Base-by-base conservation (phyloP, 306 rosid genomes). In the Luffa aegyptiaca region DNA sequence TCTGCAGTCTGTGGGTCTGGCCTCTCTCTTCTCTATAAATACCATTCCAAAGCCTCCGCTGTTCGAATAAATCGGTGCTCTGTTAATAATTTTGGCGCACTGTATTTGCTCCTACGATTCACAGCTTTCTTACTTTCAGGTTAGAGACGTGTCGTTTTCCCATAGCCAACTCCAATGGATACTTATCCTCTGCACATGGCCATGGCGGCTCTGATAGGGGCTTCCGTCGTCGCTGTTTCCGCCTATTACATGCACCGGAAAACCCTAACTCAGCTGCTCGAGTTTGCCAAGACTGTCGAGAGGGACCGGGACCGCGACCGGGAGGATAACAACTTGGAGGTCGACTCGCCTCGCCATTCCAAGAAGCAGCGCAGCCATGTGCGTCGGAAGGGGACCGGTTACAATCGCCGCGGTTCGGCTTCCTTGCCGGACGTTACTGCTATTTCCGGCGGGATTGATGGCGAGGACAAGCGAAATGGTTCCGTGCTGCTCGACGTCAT, bases 151-250 rank as follows among this genome's bases (percentile, higher is more conserved):
- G 86, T 84, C 57, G 82, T 61, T 33, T 61, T 16, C 49, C 21
- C 26, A 11, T n/a, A 80, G 55, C 9, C n/a, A 61, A 80, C n/a
- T 41, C 49, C 64, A 48, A 94, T 95, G 98, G 98, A 92, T 75
- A 72, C 90, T 8, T 91, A 88, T 79, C 83, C 96, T 45, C 53
- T 90, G 83, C 98, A 95, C 88, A 91, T 95, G 88, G 96, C 97
- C 71, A 48, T 95, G 92, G 98, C 97, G 82, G 97, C 98, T 81
- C 87, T 95, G 44, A 91, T 95, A 12, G 98, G 98, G 35, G 97
- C 97, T 5, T 95, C 98, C 55, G 77, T 92, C 51, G 96, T 91
- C 5, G 98, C 97, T 3, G 97, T 91, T 39, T 92, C 98, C 53
- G 97, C 97, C 6, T 92, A 91, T 80, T 95, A 91, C 59, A 90